phyloP scores from a whole-genome alignment of 2,329 filamentous ascomycete species.

The Pseudocercospora pini-densiflorae region DNA sequence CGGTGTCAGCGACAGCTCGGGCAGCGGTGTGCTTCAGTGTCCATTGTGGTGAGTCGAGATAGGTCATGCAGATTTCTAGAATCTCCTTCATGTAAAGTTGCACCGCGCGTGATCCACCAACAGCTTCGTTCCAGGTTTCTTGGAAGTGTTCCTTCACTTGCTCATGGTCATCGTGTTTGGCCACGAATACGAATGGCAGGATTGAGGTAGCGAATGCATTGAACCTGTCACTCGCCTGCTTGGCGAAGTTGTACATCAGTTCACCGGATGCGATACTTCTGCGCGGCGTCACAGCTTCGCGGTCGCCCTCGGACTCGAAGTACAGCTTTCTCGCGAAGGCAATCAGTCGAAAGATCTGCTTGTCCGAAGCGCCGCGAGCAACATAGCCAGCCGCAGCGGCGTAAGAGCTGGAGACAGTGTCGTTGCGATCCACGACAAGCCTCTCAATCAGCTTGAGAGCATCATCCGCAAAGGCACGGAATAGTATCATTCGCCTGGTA shows the following conservation, averaged over 20 bases:
- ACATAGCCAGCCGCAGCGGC: constrained; percentile 86
- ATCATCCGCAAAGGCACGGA: constrained; percentile 73
- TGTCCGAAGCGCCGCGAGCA: constrained; percentile 66
- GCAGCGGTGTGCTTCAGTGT: constrained; percentile 87
- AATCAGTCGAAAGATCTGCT: constrained; percentile 60
- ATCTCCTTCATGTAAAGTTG: constrained; percentile 86
- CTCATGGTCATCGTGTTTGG: constrained; percentile 81
- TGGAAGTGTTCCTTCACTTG: constrained; percentile 79
- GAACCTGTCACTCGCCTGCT: constrained; percentile 88
- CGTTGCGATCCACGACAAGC: constrained; percentile 86
- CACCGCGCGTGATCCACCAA: constrained; percentile 81
- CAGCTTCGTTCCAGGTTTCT: constrained; percentile 88
- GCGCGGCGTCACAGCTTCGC: constrained; percentile 39
- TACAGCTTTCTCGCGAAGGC: constrained; percentile 70
- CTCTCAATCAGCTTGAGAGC: constrained; percentile 81
- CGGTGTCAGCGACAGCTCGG: constrained; percentile 75
- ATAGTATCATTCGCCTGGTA: constrained; percentile 75
- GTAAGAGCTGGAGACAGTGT: constrained; percentile 89
- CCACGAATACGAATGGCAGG: constrained; percentile 86
- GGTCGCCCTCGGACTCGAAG: constrained; percentile 78
- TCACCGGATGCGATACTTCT: constrained; percentile 74
- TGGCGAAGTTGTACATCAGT: constrained; percentile 80
- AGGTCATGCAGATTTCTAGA: constrained; percentile 65
- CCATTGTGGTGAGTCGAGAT: constrained; percentile 84
- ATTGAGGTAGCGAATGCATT: constrained; percentile 73